Percentiles rank a stretch among this genome's conserved stretches.
These are phyloP conservation scores for Fusarium albosuccineum DNA, from an alignment of 2,329 filamentous ascomycete genomes.

Conservation along the genomic window DNA sequence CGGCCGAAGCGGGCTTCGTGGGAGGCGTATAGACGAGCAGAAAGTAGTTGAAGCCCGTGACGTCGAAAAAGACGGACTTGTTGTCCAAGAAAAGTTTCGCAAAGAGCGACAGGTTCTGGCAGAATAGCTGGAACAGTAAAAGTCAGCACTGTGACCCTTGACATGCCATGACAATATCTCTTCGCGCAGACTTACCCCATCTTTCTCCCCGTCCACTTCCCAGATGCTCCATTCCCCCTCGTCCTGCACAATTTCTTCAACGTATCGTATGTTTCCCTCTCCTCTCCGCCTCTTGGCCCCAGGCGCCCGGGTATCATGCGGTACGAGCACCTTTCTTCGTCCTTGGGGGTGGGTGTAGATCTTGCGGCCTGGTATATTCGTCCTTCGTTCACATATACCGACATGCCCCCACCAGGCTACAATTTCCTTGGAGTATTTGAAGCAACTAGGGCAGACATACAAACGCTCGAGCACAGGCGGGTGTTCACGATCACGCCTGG, in stretches of 20 bases:
- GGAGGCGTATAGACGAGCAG: constrained; percentile 80
- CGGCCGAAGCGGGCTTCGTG: constrained; percentile 31
- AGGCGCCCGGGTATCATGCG: constrained; percentile 48
- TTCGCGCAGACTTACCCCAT: constrained; percentile 68
- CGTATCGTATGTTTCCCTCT: constrained; percentile 53
- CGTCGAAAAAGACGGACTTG: constrained; percentile 98
- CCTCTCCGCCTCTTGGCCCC: constrained; percentile 56
- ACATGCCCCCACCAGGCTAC: constrained; percentile 71
- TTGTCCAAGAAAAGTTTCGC: constrained; percentile 98
- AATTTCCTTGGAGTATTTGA: constrained; percentile 84
- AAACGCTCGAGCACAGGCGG: constrained; percentile 72
- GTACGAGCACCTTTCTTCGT: constrained; percentile 55
- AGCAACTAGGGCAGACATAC: constrained; percentile 93
- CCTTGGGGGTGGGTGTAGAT: constrained; percentile 76
- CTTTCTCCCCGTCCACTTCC: constrained; percentile 90
- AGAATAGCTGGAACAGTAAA: constrained; percentile 73
- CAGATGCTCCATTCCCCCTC: constrained; percentile 87
- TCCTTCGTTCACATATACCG: constrained; percentile 66
- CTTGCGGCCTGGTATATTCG: constrained; percentile 73
- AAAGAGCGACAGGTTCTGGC: constrained; percentile 95
- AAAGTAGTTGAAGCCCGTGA: constrained; percentile 94
- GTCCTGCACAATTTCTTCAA: constrained; percentile 63
- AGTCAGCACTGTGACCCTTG: constrained; percentile 17
- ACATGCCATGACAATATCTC: not conserved
- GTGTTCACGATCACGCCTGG: constrained; percentile 53